A percentile compares a stretch with the other conserved stretches of the same genome.
Evolutionary conservation across 2,329 filamentous ascomycete species (phyloP).

Genomic region (Beauveria pseudobassiana): DNA sequence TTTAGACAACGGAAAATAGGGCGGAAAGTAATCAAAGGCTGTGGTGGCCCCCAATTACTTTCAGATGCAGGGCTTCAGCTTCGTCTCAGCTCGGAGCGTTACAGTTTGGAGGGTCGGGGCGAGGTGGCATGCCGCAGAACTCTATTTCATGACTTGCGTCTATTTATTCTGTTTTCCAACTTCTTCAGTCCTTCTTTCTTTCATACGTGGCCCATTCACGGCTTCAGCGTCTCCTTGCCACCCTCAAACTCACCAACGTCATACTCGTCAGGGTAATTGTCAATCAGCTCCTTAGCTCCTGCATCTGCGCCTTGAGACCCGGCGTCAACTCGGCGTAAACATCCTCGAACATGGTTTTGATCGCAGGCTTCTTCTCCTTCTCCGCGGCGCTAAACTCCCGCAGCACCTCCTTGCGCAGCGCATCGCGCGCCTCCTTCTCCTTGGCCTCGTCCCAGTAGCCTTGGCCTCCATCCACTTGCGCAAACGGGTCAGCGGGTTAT

Average conservation of each 20-base stretch:
- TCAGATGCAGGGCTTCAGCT: too few species aligned
- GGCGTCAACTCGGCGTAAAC: conserved; percentile 84
- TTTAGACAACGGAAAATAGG: too few species aligned
- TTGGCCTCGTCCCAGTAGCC: conserved; percentile 75
- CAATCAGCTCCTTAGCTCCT: conserved; percentile 67
- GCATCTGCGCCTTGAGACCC: conserved; percentile 65
- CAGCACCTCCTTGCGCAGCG: conserved; percentile 66
- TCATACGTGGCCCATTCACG: conserved; percentile 15
- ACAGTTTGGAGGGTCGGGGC: too few species aligned
- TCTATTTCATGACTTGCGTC: conserved; percentile 2
- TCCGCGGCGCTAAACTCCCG: conserved; percentile 80
- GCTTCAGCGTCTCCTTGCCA: conserved; percentile 56
- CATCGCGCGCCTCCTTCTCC: conserved; percentile 64
- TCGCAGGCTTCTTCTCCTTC: conserved; percentile 68
- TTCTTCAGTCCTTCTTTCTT: neutral
- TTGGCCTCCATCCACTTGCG: conserved; percentile 86
- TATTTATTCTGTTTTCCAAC: neutral
- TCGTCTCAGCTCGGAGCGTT: too few species aligned
- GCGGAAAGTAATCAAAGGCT: too few species aligned
- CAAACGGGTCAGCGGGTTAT: conserved; percentile 79
- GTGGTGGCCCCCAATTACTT: too few species aligned
- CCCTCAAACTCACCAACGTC: conserved; percentile 71
- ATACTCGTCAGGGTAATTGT: conserved; percentile 88
- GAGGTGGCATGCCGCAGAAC: neutral
- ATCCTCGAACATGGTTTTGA: conserved; percentile 72